Evolutionary conservation across 1,284 basidiomycete genomes (phyloP).

Genomic region (Polyporus tsugae): DNA sequence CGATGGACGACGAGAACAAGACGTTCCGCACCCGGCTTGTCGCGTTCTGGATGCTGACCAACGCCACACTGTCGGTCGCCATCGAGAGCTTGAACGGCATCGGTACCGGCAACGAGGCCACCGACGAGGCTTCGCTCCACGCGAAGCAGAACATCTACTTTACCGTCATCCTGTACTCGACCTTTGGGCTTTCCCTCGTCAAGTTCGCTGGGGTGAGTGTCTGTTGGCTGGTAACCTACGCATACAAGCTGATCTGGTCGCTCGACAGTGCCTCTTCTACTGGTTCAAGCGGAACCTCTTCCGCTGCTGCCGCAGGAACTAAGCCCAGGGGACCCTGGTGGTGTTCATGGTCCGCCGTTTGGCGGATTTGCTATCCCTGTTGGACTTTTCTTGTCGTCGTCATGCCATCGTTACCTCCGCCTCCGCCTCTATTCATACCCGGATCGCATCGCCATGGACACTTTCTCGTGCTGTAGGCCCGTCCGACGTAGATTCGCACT

Average conservation of each 20-base stretch:
- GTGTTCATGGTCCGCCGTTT: constrained; percentile 3
- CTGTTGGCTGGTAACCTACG: neutral
- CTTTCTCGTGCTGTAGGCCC: constrained; percentile 25
- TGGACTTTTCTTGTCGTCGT: constrained; percentile 17
- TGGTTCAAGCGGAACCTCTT: constrained; percentile 87
- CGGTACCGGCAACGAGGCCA: constrained; percentile 49
- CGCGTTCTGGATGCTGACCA: constrained; percentile 86
- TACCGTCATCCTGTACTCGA: constrained; percentile 87
- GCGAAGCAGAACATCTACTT: constrained; percentile 84
- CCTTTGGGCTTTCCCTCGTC: constrained; percentile 83
- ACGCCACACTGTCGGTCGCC: constrained; percentile 82
- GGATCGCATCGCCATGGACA: constrained; percentile 32
- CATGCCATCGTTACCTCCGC: constrained; percentile 14
- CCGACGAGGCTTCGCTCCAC: constrained; percentile 57
- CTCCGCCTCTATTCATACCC: constrained; percentile 12
- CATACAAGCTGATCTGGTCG: neutral
- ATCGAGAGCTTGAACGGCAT: constrained; percentile 89
- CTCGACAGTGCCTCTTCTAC: constrained; percentile 76
- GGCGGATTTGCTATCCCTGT: constrained; percentile 9
- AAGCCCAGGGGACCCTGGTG: constrained; percentile 29
- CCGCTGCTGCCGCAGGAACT: constrained; percentile 81
- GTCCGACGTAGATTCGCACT: constrained; percentile 2
- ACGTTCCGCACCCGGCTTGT: constrained; percentile 94
- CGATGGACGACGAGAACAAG: constrained; percentile 91
- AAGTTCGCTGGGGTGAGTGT: constrained; percentile 84